Conservation (phyloP, 176 grass and related monocot genomes). For the Eragrostis curvula region DNA sequence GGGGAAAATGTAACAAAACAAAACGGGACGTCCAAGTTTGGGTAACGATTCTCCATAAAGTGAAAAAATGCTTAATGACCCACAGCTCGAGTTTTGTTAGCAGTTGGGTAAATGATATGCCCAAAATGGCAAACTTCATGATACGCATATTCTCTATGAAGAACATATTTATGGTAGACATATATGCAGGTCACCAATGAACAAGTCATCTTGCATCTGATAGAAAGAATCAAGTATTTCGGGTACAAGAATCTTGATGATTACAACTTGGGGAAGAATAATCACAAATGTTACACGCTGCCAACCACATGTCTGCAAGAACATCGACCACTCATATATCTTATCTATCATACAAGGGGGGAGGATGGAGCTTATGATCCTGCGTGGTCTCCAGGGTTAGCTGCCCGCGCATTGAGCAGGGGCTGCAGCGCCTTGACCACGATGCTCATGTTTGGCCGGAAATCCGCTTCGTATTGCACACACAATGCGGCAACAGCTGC, state of each 20-base stretch:
- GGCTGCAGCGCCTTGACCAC: conserved; percentile 84
- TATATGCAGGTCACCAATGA: not conserved
- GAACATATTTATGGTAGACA: conserved; percentile 13
- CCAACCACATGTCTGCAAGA: conserved; percentile 36
- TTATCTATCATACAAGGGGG: conserved; percentile 56
- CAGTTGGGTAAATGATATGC: not conserved
- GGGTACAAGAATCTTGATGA: conserved; percentile 40
- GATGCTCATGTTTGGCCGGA: conserved; percentile 85
- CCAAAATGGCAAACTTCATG: not conserved
- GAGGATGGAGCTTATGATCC: conserved; percentile 46
- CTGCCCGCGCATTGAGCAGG: conserved; percentile 64
- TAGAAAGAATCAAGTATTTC: conserved; percentile 47
- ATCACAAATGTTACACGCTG: conserved; percentile 52
- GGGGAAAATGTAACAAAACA: not conserved
- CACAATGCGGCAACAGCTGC: conserved; percentile 75
- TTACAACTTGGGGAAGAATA: conserved; percentile 50
- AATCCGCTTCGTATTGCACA: conserved; percentile 89
- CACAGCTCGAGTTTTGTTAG: not conserved
- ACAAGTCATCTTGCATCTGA: conserved; percentile 29
- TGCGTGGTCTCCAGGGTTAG: conserved; percentile 38
- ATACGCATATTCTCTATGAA: not conserved
- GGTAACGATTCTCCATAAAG: not conserved
- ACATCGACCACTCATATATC: conserved; percentile 26
- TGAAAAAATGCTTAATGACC: not conserved
- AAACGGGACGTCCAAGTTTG: not conserved